A percentile compares a stretch with the other conserved stretches of the same genome.
phyloP scores from a whole-genome alignment of 2,329 filamentous ascomycete species.

The Akanthomyces lecanii region DNA sequence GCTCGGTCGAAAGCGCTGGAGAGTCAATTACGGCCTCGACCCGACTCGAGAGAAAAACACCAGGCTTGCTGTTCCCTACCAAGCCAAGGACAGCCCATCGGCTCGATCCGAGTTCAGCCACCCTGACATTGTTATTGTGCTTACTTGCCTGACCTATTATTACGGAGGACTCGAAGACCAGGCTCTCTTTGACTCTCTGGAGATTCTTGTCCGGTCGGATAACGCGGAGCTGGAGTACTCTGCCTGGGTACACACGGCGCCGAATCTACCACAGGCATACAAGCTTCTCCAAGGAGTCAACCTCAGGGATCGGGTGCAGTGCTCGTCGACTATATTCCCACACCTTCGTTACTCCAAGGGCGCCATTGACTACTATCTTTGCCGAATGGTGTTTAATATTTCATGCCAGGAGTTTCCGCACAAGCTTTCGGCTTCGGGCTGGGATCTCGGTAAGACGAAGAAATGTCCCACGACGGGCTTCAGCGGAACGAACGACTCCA shows the following conservation, averaged over 20 bases:
- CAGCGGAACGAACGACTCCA: constrained; percentile 64
- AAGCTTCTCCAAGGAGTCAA: constrained; percentile 51
- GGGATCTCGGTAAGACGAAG: constrained; percentile 55
- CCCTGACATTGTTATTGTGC: constrained; percentile 52
- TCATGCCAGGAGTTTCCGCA: constrained; percentile 58
- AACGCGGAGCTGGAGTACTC: constrained; percentile 50
- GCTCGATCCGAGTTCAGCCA: constrained; percentile 58
- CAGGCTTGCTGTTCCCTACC: constrained; percentile 53
- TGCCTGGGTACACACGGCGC: constrained; percentile 40
- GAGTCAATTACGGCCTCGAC: constrained; percentile 61
- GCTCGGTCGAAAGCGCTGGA: constrained; percentile 56
- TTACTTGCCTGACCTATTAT: constrained; percentile 55
- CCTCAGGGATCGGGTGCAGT: constrained; percentile 49
- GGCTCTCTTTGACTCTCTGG: constrained; percentile 45
- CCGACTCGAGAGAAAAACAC: constrained; percentile 35
- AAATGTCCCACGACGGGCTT: constrained; percentile 58
- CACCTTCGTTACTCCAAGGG: constrained; percentile 48
- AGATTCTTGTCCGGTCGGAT: constrained; percentile 29
- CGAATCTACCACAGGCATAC: constrained; percentile 33
- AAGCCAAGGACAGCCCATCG: constrained; percentile 54
- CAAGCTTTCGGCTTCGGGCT: constrained; percentile 63
- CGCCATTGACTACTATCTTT: constrained; percentile 60
- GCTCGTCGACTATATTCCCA: constrained; percentile 47
- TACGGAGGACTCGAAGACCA: constrained; percentile 50
- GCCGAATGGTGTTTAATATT: constrained; percentile 53